Base-by-base conservation (phyloP, 1,139 yeast species). In the Yueomyces sp. region DNA sequence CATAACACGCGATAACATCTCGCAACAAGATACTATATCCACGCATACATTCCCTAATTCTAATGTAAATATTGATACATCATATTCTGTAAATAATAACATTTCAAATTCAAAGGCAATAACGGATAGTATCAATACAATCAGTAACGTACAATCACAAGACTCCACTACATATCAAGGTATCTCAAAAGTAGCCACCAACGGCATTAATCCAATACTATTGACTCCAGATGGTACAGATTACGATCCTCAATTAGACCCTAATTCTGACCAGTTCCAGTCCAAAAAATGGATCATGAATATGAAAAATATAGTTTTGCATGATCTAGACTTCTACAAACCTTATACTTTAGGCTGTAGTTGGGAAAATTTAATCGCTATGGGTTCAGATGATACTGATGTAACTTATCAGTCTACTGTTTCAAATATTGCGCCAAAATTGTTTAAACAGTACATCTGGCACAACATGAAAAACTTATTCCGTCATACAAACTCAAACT, bases 391-490 rank as follows among this genome's bases (percentile, higher is more conserved):
- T 45, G 86, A 89, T 9, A 68, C 80, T 5, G 89, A 81, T 54
- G 70, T 86, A 1, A 91, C 81, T 56, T 85, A 80, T 63, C 94
- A 83, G 59, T 67, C 80, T 27, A 82, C 86, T 2, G 80, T 81
- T 4, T 54, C 70, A 27, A 82, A 81, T 54, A 67, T 69, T 4
- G 60, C 66, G 36, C 58, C 39, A 41, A 60, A 59, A 45, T 41
- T 39, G 36, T 37, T 27, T 36, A 48, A 30, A 45, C 40, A 6
- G 9, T 29, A 29, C 9, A 8, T 6, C 9, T 6, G 37, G n/a
- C 38, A 19, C 4, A 46, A 31, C 32, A 47, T 52, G 55, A 39
- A 63, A 53, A 36, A 58, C 42, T 34, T 47, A 52, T 37, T 19
- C 19, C 32, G 52, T 47, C 39, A 47, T 39, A 50, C 49, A 46